Evolutionary conservation across 2,329 filamentous ascomycete genomes (phyloP).

Genomic region (Trichoderma polysporum): DNA sequence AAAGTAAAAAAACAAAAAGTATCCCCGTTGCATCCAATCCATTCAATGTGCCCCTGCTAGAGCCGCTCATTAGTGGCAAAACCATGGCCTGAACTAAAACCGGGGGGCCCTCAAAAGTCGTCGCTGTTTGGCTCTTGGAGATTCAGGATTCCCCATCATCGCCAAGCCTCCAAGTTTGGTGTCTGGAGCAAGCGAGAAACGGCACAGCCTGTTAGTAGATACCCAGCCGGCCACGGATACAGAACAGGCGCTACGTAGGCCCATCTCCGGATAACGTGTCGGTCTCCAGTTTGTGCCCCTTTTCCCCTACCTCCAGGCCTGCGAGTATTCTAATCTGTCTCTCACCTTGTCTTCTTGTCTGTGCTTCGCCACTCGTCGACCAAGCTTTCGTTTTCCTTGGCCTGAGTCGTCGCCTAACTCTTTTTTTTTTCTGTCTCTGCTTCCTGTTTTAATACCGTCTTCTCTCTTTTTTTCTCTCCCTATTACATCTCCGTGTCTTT

Average conservation of each 20-base stretch:
- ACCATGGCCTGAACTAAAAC: too few relatives aligned
- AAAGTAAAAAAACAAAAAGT: too few relatives aligned
- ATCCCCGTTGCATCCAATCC: too few relatives aligned
- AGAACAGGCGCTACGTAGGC: neutral
- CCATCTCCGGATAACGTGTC: neutral
- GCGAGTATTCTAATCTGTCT: neutral
- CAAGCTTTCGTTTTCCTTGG: neutral
- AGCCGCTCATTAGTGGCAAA: too few relatives aligned
- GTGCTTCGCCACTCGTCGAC: slow-evolving; percentile 8
- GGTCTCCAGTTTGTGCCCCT: neutral
- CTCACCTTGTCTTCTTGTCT: neutral
- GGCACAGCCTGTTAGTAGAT: neutral
- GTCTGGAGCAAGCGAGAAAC: neutral
- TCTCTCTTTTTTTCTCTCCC: neutral
- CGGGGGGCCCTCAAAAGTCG: neutral
- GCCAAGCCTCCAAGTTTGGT: neutral
- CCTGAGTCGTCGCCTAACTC: neutral
- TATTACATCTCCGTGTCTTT: neutral
- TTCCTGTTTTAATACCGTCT: neutral
- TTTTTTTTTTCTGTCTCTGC: neutral
- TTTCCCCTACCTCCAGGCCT: neutral
- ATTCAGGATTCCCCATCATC: neutral
- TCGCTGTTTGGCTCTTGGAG: neutral
- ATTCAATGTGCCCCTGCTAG: too few relatives aligned
- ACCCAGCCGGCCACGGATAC: neutral